Evolutionary conservation across 768 basidiomycete genomes (phyloP), one percentile per base, ranked within the genome.

Genomic region (Obba rivulosa): DNA sequence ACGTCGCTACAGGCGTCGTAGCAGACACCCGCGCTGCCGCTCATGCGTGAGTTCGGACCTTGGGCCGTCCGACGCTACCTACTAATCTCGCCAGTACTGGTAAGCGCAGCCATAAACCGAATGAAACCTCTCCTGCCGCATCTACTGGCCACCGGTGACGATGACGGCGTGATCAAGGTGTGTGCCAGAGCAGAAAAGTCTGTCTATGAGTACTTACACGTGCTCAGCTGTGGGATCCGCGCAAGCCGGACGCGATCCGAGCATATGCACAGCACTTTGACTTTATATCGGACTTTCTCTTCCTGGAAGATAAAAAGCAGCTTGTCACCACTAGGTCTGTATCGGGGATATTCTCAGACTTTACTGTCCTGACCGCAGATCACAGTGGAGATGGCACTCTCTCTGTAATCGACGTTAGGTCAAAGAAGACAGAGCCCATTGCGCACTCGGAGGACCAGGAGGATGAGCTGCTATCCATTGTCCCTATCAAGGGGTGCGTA

Each of bases 381-480:
- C 21, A 37, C 54, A 97, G 94, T 54, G 94, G 90, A 34, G 94
- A 97, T 65, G 93, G 92, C 2, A 92, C 92, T 13, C 70, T 97
- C 41, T 94, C 92, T 17, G 92, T 95, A 37, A 82, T 94, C 62
- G 94, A 97, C 57, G 79, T 94, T 21, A 81, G 93, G 49, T 83
- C 88, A 16, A 92, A 84, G 56, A 89, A 88, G 57, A 53, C 74
- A 11, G 79, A 85, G 43, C 89, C 90, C 1, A 67, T 88, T 50
- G 85, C 85, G 1, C 87, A 92, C 46, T 95, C 92, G 14, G 93
- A 95, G 62, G 90, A 95, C 69, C 94, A 97, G 63, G 94, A 96
- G 59, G 94, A 97, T 62, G 94, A 97, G 59, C 69, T 96, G 38
- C 73, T 97, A 8, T 91, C 90, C 4, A 80, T 92, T 38, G 82